Evolutionary conservation across 140 eudicot species (phyloP), one percentile per base, ranked within the genome.

Genomic region (Ambrosia hybrid): DNA sequence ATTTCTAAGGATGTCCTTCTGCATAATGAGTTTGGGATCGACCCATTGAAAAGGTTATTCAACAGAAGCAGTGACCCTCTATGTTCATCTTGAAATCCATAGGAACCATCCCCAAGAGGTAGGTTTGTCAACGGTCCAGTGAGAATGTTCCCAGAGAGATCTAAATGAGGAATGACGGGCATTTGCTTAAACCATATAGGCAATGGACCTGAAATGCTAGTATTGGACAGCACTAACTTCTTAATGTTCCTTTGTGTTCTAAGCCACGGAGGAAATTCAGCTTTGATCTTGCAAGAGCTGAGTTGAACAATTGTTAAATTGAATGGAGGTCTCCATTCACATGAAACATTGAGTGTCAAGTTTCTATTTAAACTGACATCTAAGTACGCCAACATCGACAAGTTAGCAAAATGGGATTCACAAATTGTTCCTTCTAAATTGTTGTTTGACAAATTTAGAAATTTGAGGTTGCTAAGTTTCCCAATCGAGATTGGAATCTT

Each of bases 221-320:
- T 11, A 41, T 57, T 60, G n/a, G 75, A 76, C 33, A 76, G 36
- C n/a, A 26, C 30, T 49, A 78, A 58, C 14, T 1, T 14, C n/a
- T 51, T 52, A 55, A 72, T 36, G 0, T 9, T 55, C n/a, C 11
- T 36, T 79, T 73, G 76, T 9, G 57, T 68, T 58, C 9, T 70
- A 30, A 79, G 61, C 83, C 76, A 73, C 4, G 45, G 7, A 5
- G 76, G 79, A 68, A 73, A 79, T 3, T 7, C 49, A 3, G 62
- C 17, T 15, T 36, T 34, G 6, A 72, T 46, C 7, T 72, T 57
- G 56, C 68, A 63, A 5, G 57, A 56, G 26, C 73, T 30, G 17
- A 43, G 26, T 3, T 13, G 0, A 9, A 73, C 6, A 9, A 3
- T 3, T 57, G 12, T 39, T 48, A 79, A 52, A 11, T 67, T 72